Base-by-base conservation (phyloP, 2,329 filamentous ascomycete genomes). In the Claviceps sp. region DNA sequence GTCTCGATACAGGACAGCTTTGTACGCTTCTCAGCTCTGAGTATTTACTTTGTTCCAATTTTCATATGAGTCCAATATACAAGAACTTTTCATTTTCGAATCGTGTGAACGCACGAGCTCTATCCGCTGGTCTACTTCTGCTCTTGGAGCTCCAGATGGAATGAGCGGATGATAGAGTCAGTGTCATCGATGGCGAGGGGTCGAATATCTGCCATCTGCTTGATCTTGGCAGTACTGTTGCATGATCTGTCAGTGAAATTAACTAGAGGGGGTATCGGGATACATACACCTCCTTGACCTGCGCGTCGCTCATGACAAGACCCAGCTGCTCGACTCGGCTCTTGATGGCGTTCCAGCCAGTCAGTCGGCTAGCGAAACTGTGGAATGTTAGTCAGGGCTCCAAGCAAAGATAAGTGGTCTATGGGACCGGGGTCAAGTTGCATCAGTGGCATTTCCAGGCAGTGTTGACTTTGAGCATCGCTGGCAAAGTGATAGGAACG, bases 301-400 rank as follows among this genome's bases (percentile, higher is more conserved):
- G 60, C 0, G 57, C 60, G 26, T 67, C 63, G 2, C 59, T 64
- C 62, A 65, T 64, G 53, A 75, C 70, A 46, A 95, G 75, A 58
- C 87, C 85, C 53, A 95, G 81, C 71, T 95, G 89, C 62, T 86
- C 82, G 26, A 86, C 85, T 72, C 90, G 82, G 52, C 81, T 86
- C 81, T 95, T 95, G 76, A 96, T 89, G 47, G 90, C 89, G 65
- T 96, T 96, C 90, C 89, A 95, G 62, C 89, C 89, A 4, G 89
- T 95, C 60, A 95, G 68, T 14, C 47, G 47, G 22, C 47, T 49
- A 17, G 47, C 47, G 19, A 49, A 49, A 41, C 47, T 49, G 22
- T 34, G 2, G 8, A 30, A 16, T 34, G 47, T 49, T 41, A 49
- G 47, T n/a, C 16, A 49, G 17, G 38, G 2, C 22, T 13, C 6